Percentiles rank a stretch among this genome's conserved stretches.
phyloP scores from a whole-genome alignment of 768 basidiomycete species.

The Amanita polypyramis region DNA sequence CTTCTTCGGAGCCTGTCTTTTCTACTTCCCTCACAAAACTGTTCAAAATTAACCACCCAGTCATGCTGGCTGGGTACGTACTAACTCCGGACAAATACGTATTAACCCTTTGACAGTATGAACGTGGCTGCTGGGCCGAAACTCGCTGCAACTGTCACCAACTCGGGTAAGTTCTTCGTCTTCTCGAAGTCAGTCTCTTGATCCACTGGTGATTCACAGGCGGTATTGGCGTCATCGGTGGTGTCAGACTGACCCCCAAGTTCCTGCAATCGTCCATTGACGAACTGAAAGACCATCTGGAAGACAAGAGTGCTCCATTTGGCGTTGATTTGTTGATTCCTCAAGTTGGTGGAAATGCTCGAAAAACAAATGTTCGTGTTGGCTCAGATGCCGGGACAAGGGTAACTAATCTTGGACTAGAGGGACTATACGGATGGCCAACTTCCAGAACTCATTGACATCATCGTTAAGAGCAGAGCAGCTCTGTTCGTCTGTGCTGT shows the following conservation, averaged over 20 bases:
- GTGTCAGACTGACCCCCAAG: constrained; percentile 62
- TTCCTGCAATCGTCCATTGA: constrained; percentile 57
- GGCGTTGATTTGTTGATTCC: constrained; percentile 81
- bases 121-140: constrained; percentile 80
- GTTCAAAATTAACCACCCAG: constrained; percentile 74
- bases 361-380: constrained; percentile 61
- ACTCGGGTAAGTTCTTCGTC: constrained; percentile 42
- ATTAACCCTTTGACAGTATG: constrained; percentile 38
- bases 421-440: constrained; percentile 75
- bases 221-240: constrained; percentile 85
- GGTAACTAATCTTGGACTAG: constrained; percentile 10
- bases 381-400: not conserved
- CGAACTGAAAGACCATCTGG: constrained; percentile 64
- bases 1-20: constrained; percentile 55
- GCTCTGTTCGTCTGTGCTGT: constrained; percentile 78
- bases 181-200: not conserved
- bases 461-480: constrained; percentile 65
- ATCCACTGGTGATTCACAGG: constrained; percentile 21
- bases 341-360: constrained; percentile 69
- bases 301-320: constrained; percentile 67
- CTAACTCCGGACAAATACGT: not conserved
- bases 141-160: constrained; percentile 86
- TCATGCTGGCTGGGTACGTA: constrained; percentile 65
- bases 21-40: constrained; percentile 64
- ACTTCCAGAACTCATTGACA: constrained; percentile 65